Evolutionary conservation across 768 basidiomycete genomes (phyloP).

Genomic region (Coprinellus micaceus): DNA sequence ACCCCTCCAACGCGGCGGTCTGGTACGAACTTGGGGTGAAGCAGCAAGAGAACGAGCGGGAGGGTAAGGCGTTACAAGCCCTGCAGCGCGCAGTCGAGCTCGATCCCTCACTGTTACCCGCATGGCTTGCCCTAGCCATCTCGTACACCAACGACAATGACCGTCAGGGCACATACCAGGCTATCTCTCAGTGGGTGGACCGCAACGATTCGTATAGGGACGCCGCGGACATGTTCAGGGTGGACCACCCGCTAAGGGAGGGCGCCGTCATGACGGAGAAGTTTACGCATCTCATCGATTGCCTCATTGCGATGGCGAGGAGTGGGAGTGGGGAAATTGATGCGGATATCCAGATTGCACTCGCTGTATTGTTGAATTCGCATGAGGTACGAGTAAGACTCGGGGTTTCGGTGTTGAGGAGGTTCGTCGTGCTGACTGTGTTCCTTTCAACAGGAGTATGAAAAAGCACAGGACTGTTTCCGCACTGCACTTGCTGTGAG

Average conservation of each 20-base stretch:
- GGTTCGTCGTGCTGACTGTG: conserved; percentile 6
- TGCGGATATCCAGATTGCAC: conserved; percentile 91
- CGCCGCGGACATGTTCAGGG: conserved; percentile 40
- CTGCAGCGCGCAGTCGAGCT: conserved; percentile 77
- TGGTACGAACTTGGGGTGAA: conserved; percentile 95
- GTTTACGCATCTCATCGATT: conserved; percentile 60
- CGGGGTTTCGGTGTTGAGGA: background rate
- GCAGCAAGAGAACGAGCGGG: conserved; percentile 97
- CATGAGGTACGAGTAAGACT: conserved; percentile 59
- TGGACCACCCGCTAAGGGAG: conserved; percentile 24
- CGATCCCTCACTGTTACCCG: conserved; percentile 67
- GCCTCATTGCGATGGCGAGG: conserved; percentile 78
- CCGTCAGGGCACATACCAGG: conserved; percentile 65
- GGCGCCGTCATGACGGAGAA: conserved; percentile 33
- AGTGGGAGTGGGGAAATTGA: conserved; percentile 65
- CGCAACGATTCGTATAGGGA: conserved; percentile 55
- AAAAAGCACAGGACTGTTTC: conserved; percentile 93
- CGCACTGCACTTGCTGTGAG: conserved; percentile 79
- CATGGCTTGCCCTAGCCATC: conserved; percentile 90
- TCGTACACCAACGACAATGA: conserved; percentile 89
- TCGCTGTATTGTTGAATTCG: conserved; percentile 89
- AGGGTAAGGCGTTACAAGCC: conserved; percentile 84
- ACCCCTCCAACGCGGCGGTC: conserved; percentile 62
- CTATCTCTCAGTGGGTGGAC: conserved; percentile 82
- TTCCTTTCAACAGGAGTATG: conserved; percentile 62